phyloP scores from a whole-genome alignment of 1,139 yeast species.

The Suhomyces choctaworum region DNA sequence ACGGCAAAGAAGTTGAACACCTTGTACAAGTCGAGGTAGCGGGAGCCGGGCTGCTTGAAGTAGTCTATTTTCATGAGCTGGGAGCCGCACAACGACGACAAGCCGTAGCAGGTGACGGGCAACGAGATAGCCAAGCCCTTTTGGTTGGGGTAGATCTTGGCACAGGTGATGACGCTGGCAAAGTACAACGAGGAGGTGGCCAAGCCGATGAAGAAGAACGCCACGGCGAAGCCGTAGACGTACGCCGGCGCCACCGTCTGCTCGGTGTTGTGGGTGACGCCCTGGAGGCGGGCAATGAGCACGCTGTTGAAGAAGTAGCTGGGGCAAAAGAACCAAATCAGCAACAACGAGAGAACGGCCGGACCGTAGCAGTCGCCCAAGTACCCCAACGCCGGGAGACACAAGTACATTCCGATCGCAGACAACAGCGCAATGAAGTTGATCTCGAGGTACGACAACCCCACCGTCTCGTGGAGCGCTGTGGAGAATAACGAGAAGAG shows the following conservation, averaged over 20 bases:
- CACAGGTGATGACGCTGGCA: conserved; percentile 77
- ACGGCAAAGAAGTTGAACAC: conserved; percentile 61
- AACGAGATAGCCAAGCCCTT: conserved; percentile 82
- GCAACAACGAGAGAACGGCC: conserved; percentile 62
- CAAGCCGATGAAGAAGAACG: conserved; percentile 62
- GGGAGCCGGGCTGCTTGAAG: conserved; percentile 29
- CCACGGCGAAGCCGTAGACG: conserved; percentile 27
- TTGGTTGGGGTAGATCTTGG: conserved; percentile 70
- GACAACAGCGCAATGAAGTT: conserved; percentile 76
- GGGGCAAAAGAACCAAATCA: conserved; percentile 68
- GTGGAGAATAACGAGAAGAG: conserved; percentile 79
- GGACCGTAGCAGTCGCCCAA: conserved; percentile 87
- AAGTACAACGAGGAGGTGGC: conserved; percentile 84
- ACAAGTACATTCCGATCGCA: conserved; percentile 80
- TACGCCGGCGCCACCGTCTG: conserved; percentile 13
- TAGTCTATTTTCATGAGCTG: conserved; percentile 48
- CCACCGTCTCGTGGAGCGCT: conserved; percentile 57
- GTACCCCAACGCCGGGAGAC: conserved; percentile 81
- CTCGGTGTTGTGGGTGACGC: background rate
- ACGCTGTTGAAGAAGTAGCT: conserved; percentile 55
- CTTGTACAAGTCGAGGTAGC: conserved; percentile 46
- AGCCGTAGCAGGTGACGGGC: conserved; percentile 86
- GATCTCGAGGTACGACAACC: conserved; percentile 68
- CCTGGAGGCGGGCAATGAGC: conserved; percentile 5
- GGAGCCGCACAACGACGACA: conserved; percentile 68